phyloP scores from a whole-genome alignment of 2,329 filamentous ascomycete species.

The Pyrenophora tritici-repentis region DNA sequence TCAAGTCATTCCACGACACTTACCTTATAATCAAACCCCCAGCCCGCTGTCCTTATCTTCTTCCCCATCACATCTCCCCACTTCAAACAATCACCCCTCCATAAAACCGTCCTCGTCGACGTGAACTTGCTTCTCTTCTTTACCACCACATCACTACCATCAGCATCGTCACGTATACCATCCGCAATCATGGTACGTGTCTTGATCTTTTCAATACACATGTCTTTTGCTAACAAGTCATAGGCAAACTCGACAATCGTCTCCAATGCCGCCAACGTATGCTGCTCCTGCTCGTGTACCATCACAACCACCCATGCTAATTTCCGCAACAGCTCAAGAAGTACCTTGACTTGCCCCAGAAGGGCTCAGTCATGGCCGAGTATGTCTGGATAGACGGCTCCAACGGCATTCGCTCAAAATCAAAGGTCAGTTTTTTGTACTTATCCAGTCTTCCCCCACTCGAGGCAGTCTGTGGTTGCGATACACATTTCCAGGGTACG shows the following conservation, averaged over 20 bases:
- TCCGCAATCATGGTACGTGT: constrained; percentile 43
- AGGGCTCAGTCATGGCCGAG: constrained; percentile 86
- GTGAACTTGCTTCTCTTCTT: constrained; percentile 1
- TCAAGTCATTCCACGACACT: constrained; percentile 18
- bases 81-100: constrained; percentile 21
- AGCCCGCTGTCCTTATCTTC: constrained; percentile 30
- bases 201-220: background rate
- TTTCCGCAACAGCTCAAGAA: constrained; percentile 73
- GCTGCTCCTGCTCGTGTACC: constrained; percentile 34
- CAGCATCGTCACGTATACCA: constrained; percentile 16
- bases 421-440: constrained; percentile 71
- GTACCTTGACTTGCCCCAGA: constrained; percentile 89
- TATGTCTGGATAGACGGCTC: constrained; percentile 93
- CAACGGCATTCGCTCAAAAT: constrained; percentile 90
- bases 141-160: background rate
- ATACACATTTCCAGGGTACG: constrained; percentile 15
- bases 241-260: constrained; percentile 50
- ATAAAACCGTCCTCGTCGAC: constrained; percentile 14
- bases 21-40: constrained; percentile 38
- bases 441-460: constrained; percentile 2
- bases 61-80: constrained; percentile 25
- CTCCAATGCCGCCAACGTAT: constrained; percentile 57
- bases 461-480: constrained; percentile 8
- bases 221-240: constrained; percentile 5
- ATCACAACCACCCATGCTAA: constrained; percentile 22